Evolutionary conservation across 2,329 filamentous ascomycete species (phyloP).

Genomic region (Cercospora zeae-maydis): DNA sequence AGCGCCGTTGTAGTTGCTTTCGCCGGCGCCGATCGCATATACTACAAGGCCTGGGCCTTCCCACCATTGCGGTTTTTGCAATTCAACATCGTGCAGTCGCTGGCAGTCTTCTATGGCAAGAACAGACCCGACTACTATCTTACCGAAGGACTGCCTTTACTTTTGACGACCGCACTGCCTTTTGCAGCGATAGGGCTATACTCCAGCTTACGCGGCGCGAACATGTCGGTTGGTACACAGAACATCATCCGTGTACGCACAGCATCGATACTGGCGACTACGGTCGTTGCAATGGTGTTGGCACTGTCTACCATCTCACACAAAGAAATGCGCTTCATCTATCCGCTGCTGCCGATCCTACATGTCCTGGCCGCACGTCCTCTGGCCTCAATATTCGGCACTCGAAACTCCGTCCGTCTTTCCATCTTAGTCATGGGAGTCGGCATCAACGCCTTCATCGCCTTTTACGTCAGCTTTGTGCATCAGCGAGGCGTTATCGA

Average conservation of each 20-base stretch:
- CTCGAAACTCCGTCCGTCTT: conserved; percentile 43
- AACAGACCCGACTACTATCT: conserved; percentile 94
- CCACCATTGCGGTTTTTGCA: conserved; percentile 82
- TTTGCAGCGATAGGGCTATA: conserved; percentile 67
- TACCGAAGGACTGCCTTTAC: conserved; percentile 80
- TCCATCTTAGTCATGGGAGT: conserved; percentile 54
- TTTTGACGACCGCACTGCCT: conserved; percentile 78
- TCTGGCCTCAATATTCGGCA: conserved; percentile 61
- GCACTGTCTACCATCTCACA: conserved; percentile 77
- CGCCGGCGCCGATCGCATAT: conserved; percentile 61
- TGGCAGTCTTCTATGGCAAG: conserved; percentile 87
- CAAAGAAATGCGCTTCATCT: conserved; percentile 97
- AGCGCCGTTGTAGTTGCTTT: conserved; percentile 61
- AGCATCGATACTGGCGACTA: conserved; percentile 52
- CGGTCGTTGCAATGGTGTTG: conserved; percentile 57
- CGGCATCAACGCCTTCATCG: conserved; percentile 65
- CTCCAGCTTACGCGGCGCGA: conserved; percentile 31
- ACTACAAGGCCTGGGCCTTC: conserved; percentile 83
- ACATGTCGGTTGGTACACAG: not conserved
- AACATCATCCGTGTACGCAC: conserved; percentile 17
- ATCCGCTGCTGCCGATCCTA: conserved; percentile 82
- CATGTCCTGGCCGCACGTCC: conserved; percentile 73
- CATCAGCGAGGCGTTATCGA: conserved; percentile 79
- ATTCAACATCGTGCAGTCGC: conserved; percentile 82
- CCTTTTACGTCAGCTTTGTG: conserved; percentile 67